Evolutionary conservation across 805 yeast genomes (phyloP).

Genomic region (Metschnikowia drakensbergensis): DNA sequence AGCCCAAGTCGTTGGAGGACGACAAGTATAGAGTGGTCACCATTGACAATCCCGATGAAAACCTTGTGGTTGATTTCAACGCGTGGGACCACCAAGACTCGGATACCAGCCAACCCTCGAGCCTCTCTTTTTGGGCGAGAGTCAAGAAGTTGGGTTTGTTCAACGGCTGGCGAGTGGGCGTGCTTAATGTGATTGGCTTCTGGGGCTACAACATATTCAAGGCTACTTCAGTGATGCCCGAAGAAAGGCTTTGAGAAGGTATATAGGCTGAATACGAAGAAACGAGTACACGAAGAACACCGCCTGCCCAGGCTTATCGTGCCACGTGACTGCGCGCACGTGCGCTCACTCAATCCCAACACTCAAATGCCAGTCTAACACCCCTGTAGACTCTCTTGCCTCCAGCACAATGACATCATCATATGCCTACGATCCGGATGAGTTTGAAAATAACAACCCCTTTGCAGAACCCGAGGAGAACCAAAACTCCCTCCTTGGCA

Average conservation of each 20-base stretch:
- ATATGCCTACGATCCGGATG: slow-evolving; percentile 45
- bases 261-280: no score
- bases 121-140: slow-evolving; percentile 38
- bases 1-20: slow-evolving; percentile 29
- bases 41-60: slow-evolving; percentile 40
- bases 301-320: background rate
- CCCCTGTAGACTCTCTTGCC: background rate
- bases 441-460: slow-evolving; percentile 43
- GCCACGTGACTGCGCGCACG: slow-evolving; percentile 2
- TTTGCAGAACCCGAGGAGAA: slow-evolving; percentile 30
- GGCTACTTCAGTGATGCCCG: slow-evolving; percentile 31
- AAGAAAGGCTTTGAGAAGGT: slow-evolving; percentile 14
- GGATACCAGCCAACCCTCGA: slow-evolving; percentile 24
- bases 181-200: slow-evolving; percentile 71
- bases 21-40: slow-evolving; percentile 40
- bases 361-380: background rate
- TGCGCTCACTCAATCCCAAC: slow-evolving; percentile 4
- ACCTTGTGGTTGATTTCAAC: slow-evolving; percentile 52
- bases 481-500: background rate
- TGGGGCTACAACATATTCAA: slow-evolving; percentile 71
- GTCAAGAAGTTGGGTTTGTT: slow-evolving; percentile 41
- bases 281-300: no score
- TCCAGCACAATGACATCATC: slow-evolving; percentile 36
- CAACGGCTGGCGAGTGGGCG: slow-evolving; percentile 91
- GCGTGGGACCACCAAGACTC: slow-evolving; percentile 12